phyloP scores from a whole-genome alignment of 371 early-diverging fungal species.

The Nematocida sp. region DNA sequence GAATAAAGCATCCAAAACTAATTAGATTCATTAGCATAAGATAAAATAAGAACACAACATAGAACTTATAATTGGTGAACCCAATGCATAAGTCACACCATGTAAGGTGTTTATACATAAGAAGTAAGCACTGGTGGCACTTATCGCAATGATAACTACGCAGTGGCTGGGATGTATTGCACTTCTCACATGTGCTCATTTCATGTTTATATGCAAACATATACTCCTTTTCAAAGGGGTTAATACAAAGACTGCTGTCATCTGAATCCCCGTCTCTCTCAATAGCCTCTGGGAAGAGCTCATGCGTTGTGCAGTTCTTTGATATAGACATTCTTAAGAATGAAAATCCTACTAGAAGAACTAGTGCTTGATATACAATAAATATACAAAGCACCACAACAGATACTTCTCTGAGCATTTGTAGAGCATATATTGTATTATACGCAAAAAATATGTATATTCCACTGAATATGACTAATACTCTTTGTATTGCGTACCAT shows the following conservation, averaged over 20 bases:
- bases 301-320: constrained; percentile 56
- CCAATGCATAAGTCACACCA: constrained; percentile 69
- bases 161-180: constrained; percentile 71
- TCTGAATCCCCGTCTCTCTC: constrained; percentile 22
- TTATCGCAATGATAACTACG: constrained; percentile 70
- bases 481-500: neutral
- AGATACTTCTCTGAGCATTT: constrained; percentile 6
- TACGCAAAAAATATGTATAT: constrained; percentile 48
- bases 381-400: constrained; percentile 13
- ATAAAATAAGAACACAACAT: constrained; percentile 67
- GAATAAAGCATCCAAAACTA: constrained; percentile 52
- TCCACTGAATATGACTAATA: constrained; percentile 1
- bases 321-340: constrained; percentile 47
- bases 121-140: constrained; percentile 70
- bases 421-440: constrained; percentile 33
- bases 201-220: constrained; percentile 51
- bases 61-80: constrained; percentile 71
- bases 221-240: constrained; percentile 67
- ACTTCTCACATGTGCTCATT: constrained; percentile 67
- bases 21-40: constrained; percentile 36
- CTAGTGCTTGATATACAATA: constrained; percentile 19
- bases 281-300: constrained; percentile 49
- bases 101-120: constrained; percentile 71
- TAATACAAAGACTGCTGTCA: constrained; percentile 55
- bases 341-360: constrained; percentile 54